These are phyloP conservation scores for Phytopythium sindhum DNA, from an alignment of 352 stramenopile genomes.

Conservation along the genomic window DNA sequence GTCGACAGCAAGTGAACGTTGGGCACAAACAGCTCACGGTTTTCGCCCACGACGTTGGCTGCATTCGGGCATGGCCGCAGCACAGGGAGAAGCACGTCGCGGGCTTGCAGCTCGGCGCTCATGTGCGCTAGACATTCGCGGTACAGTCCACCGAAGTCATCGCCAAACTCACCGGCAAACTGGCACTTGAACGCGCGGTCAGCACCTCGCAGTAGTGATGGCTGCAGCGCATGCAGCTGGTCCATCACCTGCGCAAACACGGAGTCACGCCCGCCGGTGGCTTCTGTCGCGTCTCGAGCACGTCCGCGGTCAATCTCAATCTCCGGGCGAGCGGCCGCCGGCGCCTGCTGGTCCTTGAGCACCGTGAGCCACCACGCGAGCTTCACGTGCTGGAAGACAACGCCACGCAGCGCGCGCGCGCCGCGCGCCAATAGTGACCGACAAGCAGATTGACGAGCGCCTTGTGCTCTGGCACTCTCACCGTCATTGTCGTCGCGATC, in stretches of 20 bases:
- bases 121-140: constrained; percentile 87
- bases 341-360: constrained; percentile 83
- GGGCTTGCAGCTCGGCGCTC: constrained; percentile 84
- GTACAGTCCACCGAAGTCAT: constrained; percentile 90
- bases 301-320: constrained; percentile 85
- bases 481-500: constrained; percentile 23
- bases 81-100: constrained; percentile 62
- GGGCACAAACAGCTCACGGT: constrained; percentile 85
- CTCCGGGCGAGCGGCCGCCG: constrained; percentile 70
- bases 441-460: not conserved
- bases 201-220: constrained; percentile 74
- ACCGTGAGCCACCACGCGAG: constrained; percentile 87
- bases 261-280: constrained; percentile 55
- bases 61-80: constrained; percentile 89
- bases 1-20: constrained; percentile 59
- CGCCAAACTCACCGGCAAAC: constrained; percentile 89
- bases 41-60: constrained; percentile 77
- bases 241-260: constrained; percentile 88
- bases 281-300: constrained; percentile 59
- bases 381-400: constrained; percentile 87
- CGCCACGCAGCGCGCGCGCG: constrained; percentile 49
- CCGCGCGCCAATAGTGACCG: constrained; percentile 62
- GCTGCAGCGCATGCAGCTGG: constrained; percentile 81
- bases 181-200: constrained; percentile 91
- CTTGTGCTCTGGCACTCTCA: not conserved